Evolutionary conservation across 768 basidiomycete genomes (phyloP), one percentile per base, ranked within the genome.

Genomic region (Boletellus ananas): DNA sequence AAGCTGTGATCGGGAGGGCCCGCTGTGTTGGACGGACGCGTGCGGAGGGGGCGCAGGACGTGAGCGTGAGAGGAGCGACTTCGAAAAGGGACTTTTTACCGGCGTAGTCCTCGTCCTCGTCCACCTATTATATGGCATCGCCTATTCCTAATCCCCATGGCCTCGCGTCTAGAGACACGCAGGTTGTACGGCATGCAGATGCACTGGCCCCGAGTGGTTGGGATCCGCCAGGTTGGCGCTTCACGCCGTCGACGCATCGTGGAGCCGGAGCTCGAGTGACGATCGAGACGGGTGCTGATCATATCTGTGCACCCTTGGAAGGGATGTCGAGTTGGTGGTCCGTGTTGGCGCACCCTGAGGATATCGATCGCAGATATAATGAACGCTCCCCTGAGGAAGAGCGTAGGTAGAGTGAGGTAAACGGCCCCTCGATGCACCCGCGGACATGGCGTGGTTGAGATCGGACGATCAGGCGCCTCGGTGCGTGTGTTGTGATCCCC

Each of bases 401-500:
- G 21, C 18, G 14, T 39, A 45, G 35, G 18, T 34, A 31, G 8
- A n/a, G 57, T 14, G 48, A 34, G 34, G 40, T 38, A 34, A 5
- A 34, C 25, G 2, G 35, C 55, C 34, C 43, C 29, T 37, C 20
- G 46, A 52, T 58, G 20, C 29, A 18, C 23, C 40, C 44, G 37
- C 48, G 50, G 59, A 35, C 21, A 58, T 47, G 56, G 21, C 23
- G 49, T 38, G 17, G 4, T 39, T 45, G 42, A 31, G 51, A 56
- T 50, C 34, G 34, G 41, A 4, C 31, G 51, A 50, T 49, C 48
- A 23, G 34, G 48, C 10, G 37, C 34, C 43, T 13, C 18, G 29
- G 51, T 25, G 36, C 34, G 53, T 47, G 44, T 56, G 57, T 57
- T 49, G 45, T 61, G 60, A 61, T 63, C 61, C 43, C 51, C 50